Percentiles rank a stretch among this genome's conserved stretches.
Evolutionary conservation across 2,329 filamentous ascomycete species (phyloP).

Genomic region (Arthrinium puccinioides): DNA sequence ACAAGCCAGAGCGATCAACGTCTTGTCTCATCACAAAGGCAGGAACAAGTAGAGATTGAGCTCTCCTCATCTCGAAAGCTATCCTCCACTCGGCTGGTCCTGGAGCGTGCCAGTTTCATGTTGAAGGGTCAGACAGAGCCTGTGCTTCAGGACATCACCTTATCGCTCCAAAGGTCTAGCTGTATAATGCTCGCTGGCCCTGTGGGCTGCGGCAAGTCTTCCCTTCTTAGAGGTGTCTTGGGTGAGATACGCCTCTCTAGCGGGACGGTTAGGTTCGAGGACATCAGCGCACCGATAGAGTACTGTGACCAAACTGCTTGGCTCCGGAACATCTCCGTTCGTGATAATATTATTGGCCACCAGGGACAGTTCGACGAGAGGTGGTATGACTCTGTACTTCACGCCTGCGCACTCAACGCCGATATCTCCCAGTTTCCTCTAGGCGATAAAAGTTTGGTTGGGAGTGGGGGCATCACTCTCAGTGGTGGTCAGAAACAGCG

Average conservation of each 20-base stretch:
- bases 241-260: no score
- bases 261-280: slow-evolving; percentile 15
- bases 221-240: neutral
- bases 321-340: slow-evolving; percentile 55
- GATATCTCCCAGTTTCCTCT: slow-evolving; percentile 11
- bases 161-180: neutral
- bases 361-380: slow-evolving; percentile 7
- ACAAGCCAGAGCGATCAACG: neutral
- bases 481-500: slow-evolving; percentile 18
- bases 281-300: slow-evolving; percentile 13
- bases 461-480: slow-evolving; percentile 18
- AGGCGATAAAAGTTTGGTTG: slow-evolving; percentile 16
- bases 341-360: slow-evolving; percentile 10
- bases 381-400: slow-evolving; percentile 8
- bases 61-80: no score
- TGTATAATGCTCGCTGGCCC: neutral
- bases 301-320: slow-evolving; percentile 38
- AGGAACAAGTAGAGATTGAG: neutral
- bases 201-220: neutral
- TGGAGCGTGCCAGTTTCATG: neutral
- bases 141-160: neutral
- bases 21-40: neutral
- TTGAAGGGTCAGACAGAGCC: neutral
- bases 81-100: neutral
- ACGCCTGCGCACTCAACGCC: slow-evolving; percentile 8